phyloP scores from a whole-genome alignment of 192 early-diverging fungal genomes.

The Dispira parvispora region DNA sequence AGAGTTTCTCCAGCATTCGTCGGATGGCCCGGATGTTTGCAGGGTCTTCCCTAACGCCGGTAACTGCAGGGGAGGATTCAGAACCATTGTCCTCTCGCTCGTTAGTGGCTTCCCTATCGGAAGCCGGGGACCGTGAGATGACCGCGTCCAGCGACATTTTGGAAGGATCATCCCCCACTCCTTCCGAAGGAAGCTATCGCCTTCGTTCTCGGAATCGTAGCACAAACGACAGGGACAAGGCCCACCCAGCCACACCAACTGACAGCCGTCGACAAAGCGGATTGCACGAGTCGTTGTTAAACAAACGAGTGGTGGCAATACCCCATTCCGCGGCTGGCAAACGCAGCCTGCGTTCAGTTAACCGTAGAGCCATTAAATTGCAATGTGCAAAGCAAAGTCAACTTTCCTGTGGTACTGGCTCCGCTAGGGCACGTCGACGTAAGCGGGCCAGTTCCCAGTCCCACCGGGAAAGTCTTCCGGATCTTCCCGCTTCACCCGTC shows the following conservation, averaged over 20 bases:
- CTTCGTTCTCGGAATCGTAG: background rate
- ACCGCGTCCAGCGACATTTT: no score
- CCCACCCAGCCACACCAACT: background rate
- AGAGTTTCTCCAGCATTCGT: background rate
- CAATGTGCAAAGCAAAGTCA: no score
- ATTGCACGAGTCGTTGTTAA: background rate
- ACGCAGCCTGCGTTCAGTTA: conserved; percentile 8
- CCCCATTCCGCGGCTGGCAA: conserved; percentile 8
- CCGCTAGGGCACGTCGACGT: no score
- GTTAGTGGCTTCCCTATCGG: background rate
- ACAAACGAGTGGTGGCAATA: conserved; percentile 4
- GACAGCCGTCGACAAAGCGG: background rate
- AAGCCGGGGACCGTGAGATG: background rate
- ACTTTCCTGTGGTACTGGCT: no score
- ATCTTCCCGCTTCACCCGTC: no score
- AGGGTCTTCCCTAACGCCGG: background rate
- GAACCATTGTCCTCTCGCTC: background rate
- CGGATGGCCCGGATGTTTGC: conserved; percentile 11
- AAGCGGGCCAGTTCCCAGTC: no score
- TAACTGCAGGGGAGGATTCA: background rate
- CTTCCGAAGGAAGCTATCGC: background rate
- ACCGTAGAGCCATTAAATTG: background rate
- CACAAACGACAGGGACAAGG: background rate
- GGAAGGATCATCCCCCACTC: no score
- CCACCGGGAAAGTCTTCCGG: no score